Percentiles rank a stretch among this genome's conserved stretches.
These are phyloP conservation scores for Globisporangium mamillatum DNA, from an alignment of 352 stramenopile species.

Conservation along the genomic window DNA sequence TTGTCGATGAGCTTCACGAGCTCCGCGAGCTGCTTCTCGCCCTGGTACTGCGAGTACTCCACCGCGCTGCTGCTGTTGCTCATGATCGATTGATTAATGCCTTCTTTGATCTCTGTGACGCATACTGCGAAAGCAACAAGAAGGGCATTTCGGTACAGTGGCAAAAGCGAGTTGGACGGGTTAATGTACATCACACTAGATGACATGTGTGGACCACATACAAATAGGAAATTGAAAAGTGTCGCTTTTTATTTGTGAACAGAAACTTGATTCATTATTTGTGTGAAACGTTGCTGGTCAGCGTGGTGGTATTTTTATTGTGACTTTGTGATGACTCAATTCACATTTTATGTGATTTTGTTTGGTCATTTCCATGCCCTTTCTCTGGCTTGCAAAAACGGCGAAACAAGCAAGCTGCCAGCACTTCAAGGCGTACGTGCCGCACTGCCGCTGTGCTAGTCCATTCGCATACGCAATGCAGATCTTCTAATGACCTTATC, in stretches of 20 bases:
- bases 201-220: not conserved
- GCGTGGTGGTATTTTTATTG: not conserved
- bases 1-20: slow-evolving; percentile 94
- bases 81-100: not conserved
- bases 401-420: not conserved
- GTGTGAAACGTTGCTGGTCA: not conserved
- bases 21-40: slow-evolving; percentile 88
- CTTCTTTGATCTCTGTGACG: not conserved
- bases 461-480: not conserved
- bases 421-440: not conserved
- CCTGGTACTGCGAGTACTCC: slow-evolving; percentile 73
- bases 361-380: no score
- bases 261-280: not conserved
- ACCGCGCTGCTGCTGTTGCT: slow-evolving; percentile 19
- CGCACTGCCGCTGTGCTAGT: not conserved
- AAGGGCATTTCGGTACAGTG: not conserved
- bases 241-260: not conserved
- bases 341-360: no score
- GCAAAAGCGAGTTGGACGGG: not conserved
- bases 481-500: not conserved
- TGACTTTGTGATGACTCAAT: not conserved
- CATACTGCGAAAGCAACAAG: no score
- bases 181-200: not conserved
- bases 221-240: not conserved
- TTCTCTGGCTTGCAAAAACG: not conserved